phyloP scores from a whole-genome alignment of 192 early-diverging fungal species.

The Coemansia asiatica region DNA sequence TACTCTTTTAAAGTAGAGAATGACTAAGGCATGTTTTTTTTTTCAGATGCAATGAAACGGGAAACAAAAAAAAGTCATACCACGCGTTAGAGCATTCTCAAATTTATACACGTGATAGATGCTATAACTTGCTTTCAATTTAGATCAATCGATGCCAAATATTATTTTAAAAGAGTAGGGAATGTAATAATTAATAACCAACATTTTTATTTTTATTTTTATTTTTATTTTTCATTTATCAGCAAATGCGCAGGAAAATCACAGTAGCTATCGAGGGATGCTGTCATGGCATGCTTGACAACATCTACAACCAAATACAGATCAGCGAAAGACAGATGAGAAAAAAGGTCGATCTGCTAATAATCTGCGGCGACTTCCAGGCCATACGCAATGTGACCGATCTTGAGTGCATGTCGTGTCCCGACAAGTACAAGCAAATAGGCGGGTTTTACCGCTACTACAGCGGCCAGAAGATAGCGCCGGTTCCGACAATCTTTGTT shows the following conservation, averaged over 20 bases:
- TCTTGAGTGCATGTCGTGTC: slow-evolving; percentile 77
- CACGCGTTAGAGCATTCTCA: too few species aligned
- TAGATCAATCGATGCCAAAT: too few species aligned
- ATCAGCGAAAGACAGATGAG: slow-evolving; percentile 55
- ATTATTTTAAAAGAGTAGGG: too few species aligned
- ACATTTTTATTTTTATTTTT: background rate
- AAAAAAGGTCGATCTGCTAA: slow-evolving; percentile 80
- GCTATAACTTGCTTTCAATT: too few species aligned
- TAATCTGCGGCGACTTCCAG: slow-evolving; percentile 99
- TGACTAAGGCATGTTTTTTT: too few species aligned
- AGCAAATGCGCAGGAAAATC: slow-evolving; percentile 27
- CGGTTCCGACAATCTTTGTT: slow-evolving; percentile 90
- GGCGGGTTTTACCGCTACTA: slow-evolving; percentile 96
- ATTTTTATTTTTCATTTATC: background rate
- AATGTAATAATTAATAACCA: background rate
- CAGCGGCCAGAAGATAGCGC: slow-evolving; percentile 73
- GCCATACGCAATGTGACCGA: slow-evolving; percentile 83
- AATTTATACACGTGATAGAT: too few species aligned
- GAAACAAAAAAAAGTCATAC: too few species aligned
- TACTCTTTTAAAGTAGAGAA: background rate
- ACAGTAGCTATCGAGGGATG: slow-evolving; percentile 93
- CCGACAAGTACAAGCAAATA: slow-evolving; percentile 79
- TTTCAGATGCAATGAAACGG: too few species aligned
- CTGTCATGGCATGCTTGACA: slow-evolving; percentile 91
- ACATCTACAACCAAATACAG: slow-evolving; percentile 73